These are phyloP conservation scores for Penicillium fimorum DNA, from an alignment of 495 filamentous ascomycete species.

Conservation along the genomic window DNA sequence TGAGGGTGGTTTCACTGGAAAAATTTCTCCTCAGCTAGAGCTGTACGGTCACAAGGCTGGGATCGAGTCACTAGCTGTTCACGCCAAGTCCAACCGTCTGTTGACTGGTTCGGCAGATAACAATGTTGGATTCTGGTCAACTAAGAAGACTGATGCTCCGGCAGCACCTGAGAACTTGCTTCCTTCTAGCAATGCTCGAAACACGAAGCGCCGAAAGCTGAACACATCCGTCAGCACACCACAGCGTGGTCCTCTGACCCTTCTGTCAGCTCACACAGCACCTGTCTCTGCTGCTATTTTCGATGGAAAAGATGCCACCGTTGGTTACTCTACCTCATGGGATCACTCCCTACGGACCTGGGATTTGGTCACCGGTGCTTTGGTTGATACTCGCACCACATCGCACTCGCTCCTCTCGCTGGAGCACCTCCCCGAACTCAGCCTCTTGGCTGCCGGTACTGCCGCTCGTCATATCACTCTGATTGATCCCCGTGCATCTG, in stretches of 20 bases:
- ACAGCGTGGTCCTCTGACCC: slow-evolving; percentile 73
- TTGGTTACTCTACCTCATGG: slow-evolving; percentile 84
- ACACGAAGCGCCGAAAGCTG: slow-evolving; percentile 75
- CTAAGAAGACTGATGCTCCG: slow-evolving; percentile 68
- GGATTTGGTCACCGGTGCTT: slow-evolving; percentile 74
- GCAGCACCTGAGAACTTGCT: slow-evolving; percentile 64
- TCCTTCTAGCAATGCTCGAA: slow-evolving; percentile 54
- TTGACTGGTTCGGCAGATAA: slow-evolving; percentile 81
- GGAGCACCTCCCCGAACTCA: slow-evolving; percentile 61
- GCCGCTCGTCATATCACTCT: slow-evolving; percentile 84
- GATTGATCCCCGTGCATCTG: slow-evolving; percentile 78
- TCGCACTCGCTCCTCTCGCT: slow-evolving; percentile 78
- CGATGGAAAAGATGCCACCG: slow-evolving; percentile 76
- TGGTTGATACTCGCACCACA: slow-evolving; percentile 77
- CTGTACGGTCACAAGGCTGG: slow-evolving; percentile 79
- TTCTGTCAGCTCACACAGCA: slow-evolving; percentile 68
- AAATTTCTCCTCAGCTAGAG: slow-evolving; percentile 73
- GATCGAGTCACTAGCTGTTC: slow-evolving; percentile 74
- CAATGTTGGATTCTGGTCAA: slow-evolving; percentile 80
- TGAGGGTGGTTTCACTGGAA: slow-evolving; percentile 56
- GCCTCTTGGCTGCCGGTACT: slow-evolving; percentile 80
- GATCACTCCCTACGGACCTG: slow-evolving; percentile 89
- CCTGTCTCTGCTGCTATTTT: slow-evolving; percentile 77
- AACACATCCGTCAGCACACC: slow-evolving; percentile 60
- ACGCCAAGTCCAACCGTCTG: slow-evolving; percentile 70